Percentiles rank a stretch among this genome's conserved stretches.
These are phyloP conservation scores for Alisma plantagoaquatica DNA, from an alignment of 106 monocot species.

Conservation along the genomic window DNA sequence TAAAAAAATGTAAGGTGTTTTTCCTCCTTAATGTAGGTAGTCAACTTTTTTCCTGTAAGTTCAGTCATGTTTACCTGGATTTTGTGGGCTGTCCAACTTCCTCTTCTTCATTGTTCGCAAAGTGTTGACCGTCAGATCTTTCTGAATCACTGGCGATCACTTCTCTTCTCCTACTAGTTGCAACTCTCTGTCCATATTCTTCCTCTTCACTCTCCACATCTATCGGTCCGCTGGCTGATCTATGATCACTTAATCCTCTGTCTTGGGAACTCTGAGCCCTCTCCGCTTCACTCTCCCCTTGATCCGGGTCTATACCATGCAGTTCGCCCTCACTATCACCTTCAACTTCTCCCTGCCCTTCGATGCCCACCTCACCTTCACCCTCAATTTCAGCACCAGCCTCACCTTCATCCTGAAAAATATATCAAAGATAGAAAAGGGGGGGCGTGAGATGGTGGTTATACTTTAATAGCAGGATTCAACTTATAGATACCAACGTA, in stretches of 20 bases:
- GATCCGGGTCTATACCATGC: constrained; percentile 33
- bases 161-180: constrained; percentile 63
- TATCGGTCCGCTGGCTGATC: constrained; percentile 49
- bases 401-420: constrained; percentile 38
- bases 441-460: too few species aligned
- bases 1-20: too few species aligned
- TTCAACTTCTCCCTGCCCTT: constrained; percentile 74
- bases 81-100: constrained; percentile 40
- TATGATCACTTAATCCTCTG: constrained; percentile 53
- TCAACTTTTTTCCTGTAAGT: too few species aligned
- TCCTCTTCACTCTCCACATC: constrained; percentile 75
- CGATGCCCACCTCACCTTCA: constrained; percentile 62
- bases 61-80: constrained; percentile 28
- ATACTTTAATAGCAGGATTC: background rate
- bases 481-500: background rate
- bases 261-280: constrained; percentile 61
- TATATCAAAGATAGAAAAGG: constrained; percentile 1
- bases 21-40: too few species aligned
- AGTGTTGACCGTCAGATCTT: constrained; percentile 49
- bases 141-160: constrained; percentile 84
- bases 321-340: constrained; percentile 64
- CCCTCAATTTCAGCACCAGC: constrained; percentile 43
- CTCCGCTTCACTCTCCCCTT: constrained; percentile 77
- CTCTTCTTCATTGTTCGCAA: constrained; percentile 51
- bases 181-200: constrained; percentile 66